Conservation (phyloP, 305 asterid species). For the Vinca major region DNA sequence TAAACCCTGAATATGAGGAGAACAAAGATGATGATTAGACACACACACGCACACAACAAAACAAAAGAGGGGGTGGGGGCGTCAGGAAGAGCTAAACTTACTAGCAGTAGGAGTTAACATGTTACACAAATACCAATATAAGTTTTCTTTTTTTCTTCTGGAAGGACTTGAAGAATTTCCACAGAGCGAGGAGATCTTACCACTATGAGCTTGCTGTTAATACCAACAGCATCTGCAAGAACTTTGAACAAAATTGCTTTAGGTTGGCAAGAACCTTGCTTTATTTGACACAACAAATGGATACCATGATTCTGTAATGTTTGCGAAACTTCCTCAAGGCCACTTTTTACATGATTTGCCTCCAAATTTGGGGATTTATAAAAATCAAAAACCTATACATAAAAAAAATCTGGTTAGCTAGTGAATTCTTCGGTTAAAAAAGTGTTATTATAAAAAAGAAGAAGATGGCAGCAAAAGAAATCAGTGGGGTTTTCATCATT, state of each 20-base stretch:
- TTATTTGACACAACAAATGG: constrained; percentile 83
- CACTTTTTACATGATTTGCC: constrained; percentile 56
- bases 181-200: constrained; percentile 40
- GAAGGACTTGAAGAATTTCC: background rate
- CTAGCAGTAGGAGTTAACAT: constrained; percentile 24
- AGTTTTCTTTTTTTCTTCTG: background rate
- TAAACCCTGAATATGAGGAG: constrained; percentile 57
- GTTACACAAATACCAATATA: background rate
- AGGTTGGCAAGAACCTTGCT: constrained; percentile 83
- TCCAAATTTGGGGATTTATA: constrained; percentile 69
- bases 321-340: constrained; percentile 52
- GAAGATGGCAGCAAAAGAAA: background rate
- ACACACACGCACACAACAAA: background rate
- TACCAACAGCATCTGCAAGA: constrained; percentile 96
- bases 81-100: constrained; percentile 23
- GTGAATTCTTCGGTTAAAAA: background rate
- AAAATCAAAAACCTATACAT: constrained; percentile 70
- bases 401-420: background rate
- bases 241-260: constrained; percentile 89
- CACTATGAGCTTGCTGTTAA: constrained; percentile 81
- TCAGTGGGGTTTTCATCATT: background rate
- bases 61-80: too few relatives aligned
- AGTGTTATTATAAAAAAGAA: background rate
- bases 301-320: constrained; percentile 51
- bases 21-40: background rate